Evolutionary conservation across 352 stramenopile genomes (phyloP), one percentile per base, ranked within the genome.

Genomic region (Pythium folliculosum): DNA sequence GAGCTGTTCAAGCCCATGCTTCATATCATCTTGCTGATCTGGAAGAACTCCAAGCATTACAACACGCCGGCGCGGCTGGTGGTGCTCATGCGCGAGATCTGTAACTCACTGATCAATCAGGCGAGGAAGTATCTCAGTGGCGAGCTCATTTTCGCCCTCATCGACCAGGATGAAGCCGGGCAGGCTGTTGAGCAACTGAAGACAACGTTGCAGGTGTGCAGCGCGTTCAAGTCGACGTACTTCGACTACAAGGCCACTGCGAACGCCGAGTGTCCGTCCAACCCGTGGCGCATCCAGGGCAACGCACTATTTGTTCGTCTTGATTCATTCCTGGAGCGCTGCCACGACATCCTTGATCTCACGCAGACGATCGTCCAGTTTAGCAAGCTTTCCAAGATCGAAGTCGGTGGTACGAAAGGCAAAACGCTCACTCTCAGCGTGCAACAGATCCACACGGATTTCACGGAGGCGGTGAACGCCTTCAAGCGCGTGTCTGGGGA

Each of bases 31-130:
- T 81, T 99, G 64, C 77, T 99, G 22, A 99, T 99, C 67, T 99
- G 97, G 97, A 99, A 99, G 76, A 98, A 99, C 80, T 99, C 94
- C 25, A 97, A 97, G 75, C 91, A 99, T 77, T 99, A 99, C 89
- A 99, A 99, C 77, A 99, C 95, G 9, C 93, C 97, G 0, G 93
- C 92, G 22, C 79, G 97, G 0, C 85, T 99, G 37, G 97, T 99
- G 1, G 95, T 99, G 40, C 80, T 99, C 48, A 98, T 99, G 81
- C 87, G 95, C 44, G 94, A 99, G 80, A 99, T 99, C 64, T 99
- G 96, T 84, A 99, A 99, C 77, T 97, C 91, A 16, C 76, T 99
- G 6, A 98, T 99, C 66, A 92, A 95, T 47, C 92, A 98, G 70
- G 89, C 92, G 25, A 81, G 88, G 23, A 96, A 97, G 62, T 98